Evolutionary conservation across 345 rosid genomes (phyloP).

Genomic region (Euphorbia tirucalli): DNA sequence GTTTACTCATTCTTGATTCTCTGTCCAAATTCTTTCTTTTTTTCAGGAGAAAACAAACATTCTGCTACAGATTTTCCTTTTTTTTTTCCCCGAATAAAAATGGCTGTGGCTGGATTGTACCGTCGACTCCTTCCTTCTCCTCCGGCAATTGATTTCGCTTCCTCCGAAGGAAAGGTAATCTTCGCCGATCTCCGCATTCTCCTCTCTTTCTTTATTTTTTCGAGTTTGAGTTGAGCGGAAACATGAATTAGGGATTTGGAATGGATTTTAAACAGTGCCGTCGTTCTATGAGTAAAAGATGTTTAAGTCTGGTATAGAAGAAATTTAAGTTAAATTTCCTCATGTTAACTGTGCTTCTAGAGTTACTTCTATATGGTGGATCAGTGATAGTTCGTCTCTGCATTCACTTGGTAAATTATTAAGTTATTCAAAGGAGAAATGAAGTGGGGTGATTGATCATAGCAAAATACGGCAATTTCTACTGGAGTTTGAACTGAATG

Average conservation of each 20-base stretch:
- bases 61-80: neutral
- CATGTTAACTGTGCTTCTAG: neutral
- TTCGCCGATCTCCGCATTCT: neutral
- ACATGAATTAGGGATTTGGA: neutral
- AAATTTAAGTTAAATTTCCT: neutral
- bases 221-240: neutral
- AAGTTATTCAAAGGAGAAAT: neutral
- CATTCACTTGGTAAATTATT: neutral
- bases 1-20: too few species aligned
- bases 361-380: neutral
- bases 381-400: neutral
- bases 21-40: too few species aligned
- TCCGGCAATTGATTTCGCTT: conserved; percentile 29
- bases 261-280: neutral
- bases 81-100: neutral
- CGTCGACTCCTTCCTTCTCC: conserved; percentile 31
- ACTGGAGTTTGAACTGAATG: neutral
- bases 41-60: too few species aligned
- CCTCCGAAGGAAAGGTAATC: conserved; percentile 31
- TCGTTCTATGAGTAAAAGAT: neutral
- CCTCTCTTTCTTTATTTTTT: neutral
- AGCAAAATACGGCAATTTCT: neutral
- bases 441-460: neutral
- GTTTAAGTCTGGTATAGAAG: neutral
- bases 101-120: conserved; percentile 30